These are phyloP conservation scores for Candida sp. DNA, from an alignment of 1,139 yeast genomes.

Conservation along the genomic window DNA sequence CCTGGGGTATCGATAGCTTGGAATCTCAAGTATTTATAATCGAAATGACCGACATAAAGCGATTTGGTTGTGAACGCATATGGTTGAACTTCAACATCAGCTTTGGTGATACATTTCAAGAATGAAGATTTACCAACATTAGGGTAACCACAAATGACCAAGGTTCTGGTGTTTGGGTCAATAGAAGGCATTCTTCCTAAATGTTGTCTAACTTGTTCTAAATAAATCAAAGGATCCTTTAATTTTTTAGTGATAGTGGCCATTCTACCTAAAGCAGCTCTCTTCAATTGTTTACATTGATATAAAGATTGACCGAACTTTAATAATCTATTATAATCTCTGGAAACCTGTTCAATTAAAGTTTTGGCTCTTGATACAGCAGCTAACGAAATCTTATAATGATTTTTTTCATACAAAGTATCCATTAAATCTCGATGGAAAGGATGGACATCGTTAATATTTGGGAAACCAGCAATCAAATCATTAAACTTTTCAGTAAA, in stretches of 20 bases:
- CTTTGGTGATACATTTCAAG: slow-evolving; percentile 89
- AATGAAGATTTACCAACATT: slow-evolving; percentile 98
- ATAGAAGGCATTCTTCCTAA: slow-evolving; percentile 97
- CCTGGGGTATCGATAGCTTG: slow-evolving; percentile 99
- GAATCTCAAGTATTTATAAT: slow-evolving; percentile 93
- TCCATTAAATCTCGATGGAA: slow-evolving; percentile 98
- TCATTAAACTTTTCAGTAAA: slow-evolving; percentile 90
- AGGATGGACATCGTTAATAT: slow-evolving; percentile 96
- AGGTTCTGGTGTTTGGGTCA: slow-evolving; percentile 97
- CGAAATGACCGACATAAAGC: slow-evolving; percentile 94
- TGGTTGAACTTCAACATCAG: slow-evolving; percentile 99
- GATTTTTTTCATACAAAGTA: slow-evolving; percentile 95
- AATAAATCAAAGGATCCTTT: slow-evolving; percentile 87
- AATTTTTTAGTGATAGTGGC: slow-evolving; percentile 94
- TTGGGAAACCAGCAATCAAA: slow-evolving; percentile 85
- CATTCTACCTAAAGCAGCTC: slow-evolving; percentile 99
- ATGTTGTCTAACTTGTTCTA: slow-evolving; percentile 99
- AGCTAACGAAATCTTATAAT: slow-evolving; percentile 95
- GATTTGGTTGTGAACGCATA: slow-evolving; percentile 98
- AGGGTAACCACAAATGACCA: slow-evolving; percentile 97
- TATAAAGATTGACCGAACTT: slow-evolving; percentile 97
- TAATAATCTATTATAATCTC: slow-evolving; percentile 90
- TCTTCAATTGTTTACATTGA: slow-evolving; percentile 97
- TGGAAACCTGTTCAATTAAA: slow-evolving; percentile 89
- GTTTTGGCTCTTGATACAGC: slow-evolving; percentile 93